Percentiles rank a stretch among this genome's conserved stretches.
Conservation (phyloP, 1,284 basidiomycete genomes). For the Sphagnurus paluster region DNA sequence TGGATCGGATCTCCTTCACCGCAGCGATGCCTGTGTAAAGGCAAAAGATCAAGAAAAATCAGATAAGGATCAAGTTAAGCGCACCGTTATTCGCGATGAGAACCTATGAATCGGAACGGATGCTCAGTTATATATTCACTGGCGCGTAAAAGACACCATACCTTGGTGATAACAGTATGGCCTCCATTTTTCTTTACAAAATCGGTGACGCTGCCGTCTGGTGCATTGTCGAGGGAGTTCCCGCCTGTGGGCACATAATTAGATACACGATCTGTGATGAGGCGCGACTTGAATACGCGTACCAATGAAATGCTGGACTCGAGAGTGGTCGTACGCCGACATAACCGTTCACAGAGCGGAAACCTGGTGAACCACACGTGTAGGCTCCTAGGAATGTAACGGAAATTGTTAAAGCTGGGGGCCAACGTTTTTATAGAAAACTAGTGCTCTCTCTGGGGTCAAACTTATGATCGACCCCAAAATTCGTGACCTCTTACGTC, state of each 20-base stretch:
- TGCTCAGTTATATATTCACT: too few species aligned
- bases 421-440: conserved; percentile 18
- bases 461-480: conserved; percentile 41
- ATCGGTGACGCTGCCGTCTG: conserved; percentile 80
- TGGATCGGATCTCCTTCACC: conserved; percentile 98
- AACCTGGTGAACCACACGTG: conserved; percentile 15
- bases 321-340: conserved; percentile 73
- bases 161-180: conserved; percentile 99
- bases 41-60: too few species aligned
- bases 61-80: too few species aligned
- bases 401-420: conserved; percentile 1
- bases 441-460: conserved; percentile 30
- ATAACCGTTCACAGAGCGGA: conserved; percentile 36
- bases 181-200: conserved; percentile 93
- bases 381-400: conserved; percentile 13
- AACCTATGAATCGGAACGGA: conserved; percentile 65
- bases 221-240: conserved; percentile 86
- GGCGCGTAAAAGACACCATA: conserved; percentile 44
- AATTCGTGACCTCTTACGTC: conserved; percentile 39
- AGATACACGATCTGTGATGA: conserved; percentile 10
- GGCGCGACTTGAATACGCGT: conserved; percentile 17
- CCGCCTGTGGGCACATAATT: conserved; percentile 62
- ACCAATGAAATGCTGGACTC: conserved; percentile 89
- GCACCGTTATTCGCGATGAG: conserved; percentile 95
- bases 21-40: conserved; percentile 88